These are phyloP conservation scores for Backusella liffmaniae DNA, from an alignment of 192 early-diverging fungal genomes.

Conservation along the genomic window DNA sequence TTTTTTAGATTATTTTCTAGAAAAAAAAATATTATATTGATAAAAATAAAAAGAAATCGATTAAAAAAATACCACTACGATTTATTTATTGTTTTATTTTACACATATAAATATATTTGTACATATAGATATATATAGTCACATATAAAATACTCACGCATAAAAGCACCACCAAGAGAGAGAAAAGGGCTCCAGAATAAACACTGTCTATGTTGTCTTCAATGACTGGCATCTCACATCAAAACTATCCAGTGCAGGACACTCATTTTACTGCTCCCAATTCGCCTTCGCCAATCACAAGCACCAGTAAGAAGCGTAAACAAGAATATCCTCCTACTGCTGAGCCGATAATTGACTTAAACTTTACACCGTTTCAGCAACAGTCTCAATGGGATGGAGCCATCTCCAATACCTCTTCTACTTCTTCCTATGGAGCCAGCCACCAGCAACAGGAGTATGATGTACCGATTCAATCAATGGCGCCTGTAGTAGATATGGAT, in stretches of 20 bases:
- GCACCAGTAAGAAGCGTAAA: background rate
- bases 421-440: background rate
- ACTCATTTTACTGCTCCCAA: background rate
- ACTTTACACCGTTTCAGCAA: background rate
- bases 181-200: background rate
- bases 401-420: slow-evolving; percentile 4
- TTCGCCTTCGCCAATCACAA: background rate
- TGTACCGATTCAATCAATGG: background rate
- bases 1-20: background rate
- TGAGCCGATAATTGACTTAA: background rate
- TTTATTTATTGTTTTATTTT: background rate
- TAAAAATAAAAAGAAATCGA: background rate
- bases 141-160: slow-evolving; percentile 3
- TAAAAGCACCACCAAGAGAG: background rate
- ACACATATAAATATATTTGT: background rate
- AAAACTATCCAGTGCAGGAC: background rate
- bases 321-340: background rate
- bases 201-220: background rate
- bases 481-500: background rate
- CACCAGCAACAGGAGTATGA: background rate
- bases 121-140: background rate
- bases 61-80: background rate
- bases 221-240: background rate
- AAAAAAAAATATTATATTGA: background rate
- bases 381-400: background rate